These are phyloP conservation scores for Phylloporus sp. DNA, from an alignment of 768 basidiomycete species.

Conservation along the genomic window DNA sequence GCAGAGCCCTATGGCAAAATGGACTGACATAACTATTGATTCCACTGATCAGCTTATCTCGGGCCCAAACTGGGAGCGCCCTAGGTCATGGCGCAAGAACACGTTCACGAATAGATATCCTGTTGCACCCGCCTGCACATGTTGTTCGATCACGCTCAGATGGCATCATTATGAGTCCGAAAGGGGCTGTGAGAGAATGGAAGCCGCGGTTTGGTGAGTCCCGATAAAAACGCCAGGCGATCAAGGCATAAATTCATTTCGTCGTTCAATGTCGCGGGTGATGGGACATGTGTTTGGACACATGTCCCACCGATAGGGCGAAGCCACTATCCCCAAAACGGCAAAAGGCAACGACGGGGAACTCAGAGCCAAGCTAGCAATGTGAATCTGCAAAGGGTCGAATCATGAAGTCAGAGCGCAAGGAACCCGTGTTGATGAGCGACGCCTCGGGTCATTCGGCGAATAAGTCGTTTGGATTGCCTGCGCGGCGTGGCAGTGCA, in stretches of 20 bases:
- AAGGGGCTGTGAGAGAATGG: slow-evolving; percentile 22
- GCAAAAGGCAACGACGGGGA: slow-evolving; percentile 20
- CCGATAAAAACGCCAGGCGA: slow-evolving; percentile 12
- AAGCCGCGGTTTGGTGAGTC: slow-evolving; percentile 13
- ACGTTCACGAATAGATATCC: slow-evolving; percentile 10
- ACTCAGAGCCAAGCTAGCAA: slow-evolving; percentile 10
- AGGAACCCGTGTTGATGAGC: neutral
- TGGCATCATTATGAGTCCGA: slow-evolving; percentile 17
- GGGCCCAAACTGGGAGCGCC: slow-evolving; percentile 6
- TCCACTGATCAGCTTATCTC: slow-evolving; percentile 15
- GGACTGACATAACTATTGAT: slow-evolving; percentile 8
- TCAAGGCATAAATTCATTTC: slow-evolving; percentile 25
- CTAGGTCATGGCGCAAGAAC: slow-evolving; percentile 15
- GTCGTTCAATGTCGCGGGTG: slow-evolving; percentile 4
- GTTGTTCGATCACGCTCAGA: slow-evolving; percentile 19
- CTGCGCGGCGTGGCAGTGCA: neutral
- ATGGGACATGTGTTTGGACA: slow-evolving; percentile 18
- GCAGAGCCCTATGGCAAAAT: neutral
- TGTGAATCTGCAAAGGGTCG: slow-evolving; percentile 6
- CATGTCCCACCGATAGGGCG: slow-evolving; percentile 11
- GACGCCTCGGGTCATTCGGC: neutral
- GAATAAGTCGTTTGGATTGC: neutral
- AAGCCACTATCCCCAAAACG: slow-evolving; percentile 13
- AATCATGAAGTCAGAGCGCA: neutral
- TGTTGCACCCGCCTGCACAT: slow-evolving; percentile 9